A percentile compares a stretch with the other conserved stretches of the same genome.
Evolutionary conservation across 2,329 filamentous ascomycete species (phyloP).

Genomic region (Dichotomopilus funicola): DNA sequence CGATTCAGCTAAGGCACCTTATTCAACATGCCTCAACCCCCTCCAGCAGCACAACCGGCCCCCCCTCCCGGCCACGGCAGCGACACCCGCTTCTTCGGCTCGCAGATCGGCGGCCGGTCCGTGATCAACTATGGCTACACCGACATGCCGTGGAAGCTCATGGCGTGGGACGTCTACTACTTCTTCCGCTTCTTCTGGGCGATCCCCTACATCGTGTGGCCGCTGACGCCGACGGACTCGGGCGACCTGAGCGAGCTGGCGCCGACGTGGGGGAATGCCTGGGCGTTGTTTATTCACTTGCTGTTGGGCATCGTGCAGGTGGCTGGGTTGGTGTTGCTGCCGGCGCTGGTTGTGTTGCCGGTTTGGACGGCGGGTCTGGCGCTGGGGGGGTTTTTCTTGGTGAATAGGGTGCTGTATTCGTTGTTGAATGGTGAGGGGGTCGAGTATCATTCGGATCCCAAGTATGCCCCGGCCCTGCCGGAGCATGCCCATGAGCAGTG

Average conservation of each 20-base stretch:
- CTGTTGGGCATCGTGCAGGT: conserved; percentile 55
- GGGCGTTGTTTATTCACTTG: conserved; percentile 50
- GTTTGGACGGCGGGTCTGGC: conserved; percentile 40
- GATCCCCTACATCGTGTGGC: conserved; percentile 56
- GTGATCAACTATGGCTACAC: conserved; percentile 58
- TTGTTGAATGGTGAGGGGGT: conserved; percentile 46
- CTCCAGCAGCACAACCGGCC: not conserved
- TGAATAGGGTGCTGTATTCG: conserved; percentile 47
- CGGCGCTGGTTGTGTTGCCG: conserved; percentile 42
- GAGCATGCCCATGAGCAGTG: conserved; percentile 61
- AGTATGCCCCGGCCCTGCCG: conserved; percentile 42
- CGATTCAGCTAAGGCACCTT: not conserved
- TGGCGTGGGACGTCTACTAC: conserved; percentile 47
- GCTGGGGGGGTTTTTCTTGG: conserved; percentile 38
- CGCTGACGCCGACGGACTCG: conserved; percentile 46
- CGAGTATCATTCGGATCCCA: conserved; percentile 45
- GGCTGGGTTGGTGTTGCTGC: conserved; percentile 52
- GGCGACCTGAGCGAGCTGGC: conserved; percentile 59
- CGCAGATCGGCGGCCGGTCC: conserved; percentile 50
- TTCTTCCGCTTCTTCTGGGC: conserved; percentile 51
- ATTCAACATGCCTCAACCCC: conserved; percentile 3
- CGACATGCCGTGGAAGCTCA: conserved; percentile 45
- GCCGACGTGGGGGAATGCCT: conserved; percentile 49
- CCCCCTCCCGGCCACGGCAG: not conserved
- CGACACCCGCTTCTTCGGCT: conserved; percentile 48